These are phyloP conservation scores for Marasmius tenuissimus DNA, from an alignment of 1,284 basidiomycete genomes.

Conservation along the genomic window DNA sequence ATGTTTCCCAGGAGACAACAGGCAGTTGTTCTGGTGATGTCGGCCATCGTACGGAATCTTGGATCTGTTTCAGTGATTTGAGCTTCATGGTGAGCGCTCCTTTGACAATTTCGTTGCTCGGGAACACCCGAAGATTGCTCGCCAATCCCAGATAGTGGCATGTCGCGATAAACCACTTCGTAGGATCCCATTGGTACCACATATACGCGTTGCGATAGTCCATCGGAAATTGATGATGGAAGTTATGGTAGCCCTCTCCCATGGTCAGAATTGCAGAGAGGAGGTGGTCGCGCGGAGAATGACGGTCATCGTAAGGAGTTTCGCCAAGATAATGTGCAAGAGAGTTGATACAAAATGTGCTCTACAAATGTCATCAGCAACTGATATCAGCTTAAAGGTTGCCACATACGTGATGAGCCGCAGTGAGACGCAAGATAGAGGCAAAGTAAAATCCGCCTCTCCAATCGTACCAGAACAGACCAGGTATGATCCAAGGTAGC, in stretches of 20 bases:
- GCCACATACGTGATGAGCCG: constrained; percentile 78
- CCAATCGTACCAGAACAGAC: constrained; percentile 82
- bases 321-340: constrained; percentile 87
- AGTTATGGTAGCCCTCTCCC: constrained; percentile 94
- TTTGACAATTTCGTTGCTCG: constrained; percentile 85
- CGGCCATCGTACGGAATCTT: constrained; percentile 75
- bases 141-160: constrained; percentile 71
- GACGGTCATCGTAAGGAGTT: constrained; percentile 82
- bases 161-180: constrained; percentile 84
- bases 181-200: constrained; percentile 71
- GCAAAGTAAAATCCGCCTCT: constrained; percentile 82
- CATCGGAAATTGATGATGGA: constrained; percentile 76
- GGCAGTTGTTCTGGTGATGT: constrained; percentile 63
- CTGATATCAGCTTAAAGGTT: constrained; percentile 5
- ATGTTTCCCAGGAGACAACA: constrained; percentile 80
- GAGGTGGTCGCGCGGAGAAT: constrained; percentile 82
- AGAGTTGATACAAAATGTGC: constrained; percentile 91
- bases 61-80: constrained; percentile 66
- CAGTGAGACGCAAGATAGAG: constrained; percentile 61
- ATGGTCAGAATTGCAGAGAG: constrained; percentile 85
- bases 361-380: constrained; percentile 33
- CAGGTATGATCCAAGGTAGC: constrained; percentile 76
- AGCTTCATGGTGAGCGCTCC: constrained; percentile 83
- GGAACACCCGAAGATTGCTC: constrained; percentile 78
- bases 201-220: constrained; percentile 54